Base-by-base conservation (phyloP, 164 flowering plant genomes). In the Nymphaea colorata region DNA sequence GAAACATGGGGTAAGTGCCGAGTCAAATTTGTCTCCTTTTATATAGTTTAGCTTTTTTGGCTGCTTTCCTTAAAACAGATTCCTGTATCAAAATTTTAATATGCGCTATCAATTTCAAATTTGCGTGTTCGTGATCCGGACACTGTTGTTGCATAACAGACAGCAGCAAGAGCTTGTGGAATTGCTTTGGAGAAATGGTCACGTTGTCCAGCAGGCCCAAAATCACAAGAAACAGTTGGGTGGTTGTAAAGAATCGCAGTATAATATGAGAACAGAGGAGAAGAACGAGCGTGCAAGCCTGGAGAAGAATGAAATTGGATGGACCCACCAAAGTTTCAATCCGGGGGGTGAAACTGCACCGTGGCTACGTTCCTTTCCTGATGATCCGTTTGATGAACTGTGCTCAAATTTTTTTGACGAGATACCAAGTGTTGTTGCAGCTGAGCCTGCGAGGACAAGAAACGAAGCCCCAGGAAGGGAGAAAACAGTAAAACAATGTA, bases 101-200 rank as follows among this genome's bases (percentile, higher is more conserved):
- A 25, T 25, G 36, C 36, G 36, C 36, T 25, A 25, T 25, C 36
- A 25, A 15, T 5, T 41, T 67, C 41, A 18, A 55, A 42, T 65
- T 61, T 62, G 18, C 1, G 14, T 3, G 61, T n/a, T 43, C 66
- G 17, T 16, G 7, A n/a, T 68, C 66, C 64, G 42, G 57, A 51
- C 57, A 15, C 8, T 8, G 14, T 51, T 51, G 3, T 25, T 51
- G 57, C 57, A 15, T 2, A 51, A 59, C 80, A 85, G 89, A 75
- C 67, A 72, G 43, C 84, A 82, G 41, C 66, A 75, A 66, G 93
- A 79, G 67, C 78, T 85, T 4, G 82, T 75, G 44, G 93, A 87
- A 83, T 81, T 87, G 7, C 43, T 85, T 70, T 87, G 89, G 89
- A 69, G 67, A 73, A 84, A 87, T 74, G 92, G 92, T 17, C 87